Evolutionary conservation across 2,329 filamentous ascomycete species (phyloP).

Genomic region (Botryotinia convoluta): DNA sequence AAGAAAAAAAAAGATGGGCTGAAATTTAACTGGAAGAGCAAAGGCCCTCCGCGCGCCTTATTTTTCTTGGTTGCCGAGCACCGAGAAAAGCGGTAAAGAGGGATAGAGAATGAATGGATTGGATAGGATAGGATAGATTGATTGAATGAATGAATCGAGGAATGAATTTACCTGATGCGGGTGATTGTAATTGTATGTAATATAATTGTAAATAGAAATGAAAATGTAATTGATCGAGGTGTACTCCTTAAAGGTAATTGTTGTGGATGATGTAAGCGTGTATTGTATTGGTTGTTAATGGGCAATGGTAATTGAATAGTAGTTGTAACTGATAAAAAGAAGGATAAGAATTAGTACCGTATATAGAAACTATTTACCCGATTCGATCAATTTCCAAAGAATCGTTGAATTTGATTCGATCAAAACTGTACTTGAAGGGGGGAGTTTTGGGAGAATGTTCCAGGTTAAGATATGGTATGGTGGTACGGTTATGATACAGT

Average conservation of each 20-base stretch:
- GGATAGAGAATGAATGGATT: not conserved
- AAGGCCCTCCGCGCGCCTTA: conserved; percentile 1
- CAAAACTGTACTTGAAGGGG: not conserved
- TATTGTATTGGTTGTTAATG: not conserved
- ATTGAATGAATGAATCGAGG: conserved; percentile 12
- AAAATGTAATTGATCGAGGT: not conserved
- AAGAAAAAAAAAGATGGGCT: conserved; percentile 17
- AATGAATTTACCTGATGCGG: conserved; percentile 8
- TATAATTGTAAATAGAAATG: not conserved
- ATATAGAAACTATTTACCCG: not conserved
- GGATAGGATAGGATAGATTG: not conserved
- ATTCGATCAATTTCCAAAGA: not conserved
- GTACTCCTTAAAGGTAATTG: not conserved
- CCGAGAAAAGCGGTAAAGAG: conserved; percentile 8
- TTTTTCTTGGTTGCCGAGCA: conserved; percentile 11
- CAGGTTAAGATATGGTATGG: conserved; percentile 2
- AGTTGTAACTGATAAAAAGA: not conserved
- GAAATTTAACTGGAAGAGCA: conserved; percentile 15
- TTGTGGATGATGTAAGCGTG: not conserved
- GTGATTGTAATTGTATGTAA: not conserved
- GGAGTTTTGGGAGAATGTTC: not conserved
- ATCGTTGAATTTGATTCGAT: not conserved
- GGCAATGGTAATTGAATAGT: not conserved
- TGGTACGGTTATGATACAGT: not conserved
- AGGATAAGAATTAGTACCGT: not conserved